These are phyloP conservation scores for Auricularia cornea DNA, from an alignment of 768 basidiomycete genomes.

Conservation along the genomic window DNA sequence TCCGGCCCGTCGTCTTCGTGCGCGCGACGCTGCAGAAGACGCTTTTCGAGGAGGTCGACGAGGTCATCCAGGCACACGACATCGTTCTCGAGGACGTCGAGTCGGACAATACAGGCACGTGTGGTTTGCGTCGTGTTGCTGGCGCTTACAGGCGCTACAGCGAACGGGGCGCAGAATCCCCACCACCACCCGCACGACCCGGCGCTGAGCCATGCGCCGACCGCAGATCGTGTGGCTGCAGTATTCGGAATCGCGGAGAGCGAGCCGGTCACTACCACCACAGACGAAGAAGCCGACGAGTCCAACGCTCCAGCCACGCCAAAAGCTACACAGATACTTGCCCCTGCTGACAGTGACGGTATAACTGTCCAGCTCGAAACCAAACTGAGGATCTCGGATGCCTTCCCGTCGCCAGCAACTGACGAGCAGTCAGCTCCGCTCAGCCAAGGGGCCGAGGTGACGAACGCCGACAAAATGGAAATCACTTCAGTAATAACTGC, in stretches of 20 bases:
- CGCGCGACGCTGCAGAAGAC: conserved; percentile 43
- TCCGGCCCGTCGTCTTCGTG: conserved; percentile 66
- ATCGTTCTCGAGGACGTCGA: not conserved
- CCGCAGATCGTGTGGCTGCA: conserved; percentile 55
- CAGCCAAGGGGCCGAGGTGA: too few relatives aligned
- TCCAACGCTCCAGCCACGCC: conserved; percentile 29
- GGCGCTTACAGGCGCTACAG: conserved; percentile 22
- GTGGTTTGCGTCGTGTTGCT: not conserved
- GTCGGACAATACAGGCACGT: conserved; percentile 6
- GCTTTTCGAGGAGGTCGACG: conserved; percentile 39
- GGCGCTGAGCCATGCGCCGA: conserved; percentile 52
- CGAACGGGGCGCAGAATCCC: not conserved
- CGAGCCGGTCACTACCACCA: conserved; percentile 3
- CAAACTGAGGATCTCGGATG: not conserved
- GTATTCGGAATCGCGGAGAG: conserved; percentile 42
- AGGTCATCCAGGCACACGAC: conserved; percentile 19
- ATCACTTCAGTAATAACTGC: too few relatives aligned
- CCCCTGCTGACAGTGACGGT: conserved; percentile 28
- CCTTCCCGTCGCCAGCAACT: too few relatives aligned
- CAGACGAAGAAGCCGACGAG: conserved; percentile 20
- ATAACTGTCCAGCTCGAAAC: conserved; percentile 6
- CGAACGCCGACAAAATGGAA: too few relatives aligned
- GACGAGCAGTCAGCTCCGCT: too few relatives aligned
- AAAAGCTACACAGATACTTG: conserved; percentile 38
- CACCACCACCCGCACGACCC: conserved; percentile 31